Conservation (phyloP, 2,329 filamentous ascomycete genomes). For the Verticillium albo-atrum region DNA sequence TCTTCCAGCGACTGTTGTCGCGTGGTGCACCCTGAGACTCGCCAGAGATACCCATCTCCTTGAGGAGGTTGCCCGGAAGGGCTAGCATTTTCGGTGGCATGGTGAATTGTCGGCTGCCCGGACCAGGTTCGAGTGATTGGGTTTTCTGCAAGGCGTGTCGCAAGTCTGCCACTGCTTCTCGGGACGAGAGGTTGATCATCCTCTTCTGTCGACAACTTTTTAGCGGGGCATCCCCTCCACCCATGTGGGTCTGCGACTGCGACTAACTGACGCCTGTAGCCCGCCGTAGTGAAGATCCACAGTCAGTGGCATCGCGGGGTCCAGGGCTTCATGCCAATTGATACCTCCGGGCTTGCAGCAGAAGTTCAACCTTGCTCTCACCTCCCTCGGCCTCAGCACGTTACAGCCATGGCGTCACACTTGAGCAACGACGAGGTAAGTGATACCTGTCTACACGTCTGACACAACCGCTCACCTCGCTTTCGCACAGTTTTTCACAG, state of each 20-base stretch:
- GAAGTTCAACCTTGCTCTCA: not conserved
- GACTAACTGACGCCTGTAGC: not conserved
- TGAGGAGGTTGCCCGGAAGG: constrained; percentile 37
- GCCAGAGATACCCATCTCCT: constrained; percentile 29
- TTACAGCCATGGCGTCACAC: constrained; percentile 35
- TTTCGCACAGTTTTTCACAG: constrained; percentile 64
- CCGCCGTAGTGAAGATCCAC: not conserved
- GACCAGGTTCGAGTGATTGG: not conserved
- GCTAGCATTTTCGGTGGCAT: constrained; percentile 32
- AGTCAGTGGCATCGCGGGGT: not conserved
- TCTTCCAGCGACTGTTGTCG: constrained; percentile 9
- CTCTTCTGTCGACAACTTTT: not conserved
- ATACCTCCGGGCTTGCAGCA: not conserved
- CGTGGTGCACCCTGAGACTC: constrained; percentile 3
- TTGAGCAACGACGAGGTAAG: constrained; percentile 58
- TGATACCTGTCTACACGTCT: constrained; percentile 1
- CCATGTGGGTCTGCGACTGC: not conserved
- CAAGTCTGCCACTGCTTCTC: not conserved
- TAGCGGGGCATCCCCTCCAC: not conserved
- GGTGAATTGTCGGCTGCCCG: not conserved
- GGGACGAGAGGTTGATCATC: not conserved
- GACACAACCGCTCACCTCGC: not conserved
- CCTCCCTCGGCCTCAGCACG: not conserved
- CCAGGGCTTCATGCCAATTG: not conserved
- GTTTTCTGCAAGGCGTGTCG: not conserved